Base-by-base conservation (phyloP, 106 monocot species). In the Amphibolis antarctica region DNA sequence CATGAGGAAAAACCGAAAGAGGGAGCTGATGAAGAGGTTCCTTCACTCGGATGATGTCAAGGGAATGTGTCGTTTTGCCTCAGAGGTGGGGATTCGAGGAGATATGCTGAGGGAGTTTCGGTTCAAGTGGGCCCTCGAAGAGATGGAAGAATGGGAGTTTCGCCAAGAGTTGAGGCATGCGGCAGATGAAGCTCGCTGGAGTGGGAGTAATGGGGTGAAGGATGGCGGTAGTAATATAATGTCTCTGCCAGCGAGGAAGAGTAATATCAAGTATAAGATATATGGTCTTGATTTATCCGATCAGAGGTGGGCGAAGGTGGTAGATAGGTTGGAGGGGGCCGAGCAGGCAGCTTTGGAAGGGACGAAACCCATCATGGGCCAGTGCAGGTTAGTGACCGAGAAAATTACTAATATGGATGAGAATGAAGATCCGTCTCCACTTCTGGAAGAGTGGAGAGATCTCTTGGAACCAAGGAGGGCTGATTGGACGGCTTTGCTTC, bases 81-180 rank as follows among this genome's bases (percentile, higher is more conserved):
- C 47, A 0, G 96, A 98, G 46, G 66, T 83, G 0, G 96, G 96
- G 71, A 76, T 98, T 31, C 81, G 82, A 0, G 90, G 96, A 0
- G 74, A 78, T 13, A 68, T 98, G 63, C 71, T 98, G 48, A 62
- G 82, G 50, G 84, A 98, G 74, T 74, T 98, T 47, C 72, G 96
- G 54, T 90, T 90, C 72, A 98, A 98, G 65, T 90, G 96, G 90
- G 96, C 96, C 1, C 51, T 74, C 7, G 86, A 90, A 69, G 91
- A 87, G 71, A 53, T 86, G 31, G 96, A 86, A 48, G 90, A 90
- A 47, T 83, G 80, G 26, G 84, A 90, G 55, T 86, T 82, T 63
- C 79, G 82, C 60, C 54, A 78, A 0, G 60, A 71, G 30, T 62
- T 85, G 23, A 78, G 80, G 46, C 46, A 48, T 6, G 80, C 80